Evolutionary conservation across 768 basidiomycete genomes (phyloP).

Genomic region (Piloderma croceum): DNA sequence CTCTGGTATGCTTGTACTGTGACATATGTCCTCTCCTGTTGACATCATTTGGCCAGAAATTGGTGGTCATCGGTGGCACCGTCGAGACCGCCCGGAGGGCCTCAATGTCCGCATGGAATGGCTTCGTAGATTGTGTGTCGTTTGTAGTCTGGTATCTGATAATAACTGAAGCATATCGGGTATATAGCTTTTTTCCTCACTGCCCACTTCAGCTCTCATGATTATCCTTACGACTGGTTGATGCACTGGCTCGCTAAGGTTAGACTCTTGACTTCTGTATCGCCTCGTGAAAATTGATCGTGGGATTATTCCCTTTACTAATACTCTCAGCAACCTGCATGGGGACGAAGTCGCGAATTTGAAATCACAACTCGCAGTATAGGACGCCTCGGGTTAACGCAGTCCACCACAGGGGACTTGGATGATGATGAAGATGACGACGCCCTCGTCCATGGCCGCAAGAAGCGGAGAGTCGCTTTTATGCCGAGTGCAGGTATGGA

Average conservation of each 20-base stretch:
- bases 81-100: conserved; percentile 80
- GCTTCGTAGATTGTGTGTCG: conserved; percentile 76
- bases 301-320: conserved; percentile 13
- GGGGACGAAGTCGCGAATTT: conserved; percentile 84
- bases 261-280: conserved; percentile 12
- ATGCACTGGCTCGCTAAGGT: conserved; percentile 90
- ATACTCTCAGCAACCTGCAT: conserved; percentile 72
- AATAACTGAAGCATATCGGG: conserved; percentile 5
- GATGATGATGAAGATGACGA: conserved; percentile 63
- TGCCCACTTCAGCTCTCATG: conserved; percentile 83
- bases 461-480: conserved; percentile 77
- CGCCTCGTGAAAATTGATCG: no score
- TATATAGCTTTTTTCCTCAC: conserved; percentile 77
- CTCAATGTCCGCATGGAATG: conserved; percentile 83
- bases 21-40: conserved; percentile 1
- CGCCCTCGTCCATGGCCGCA: conserved; percentile 57
- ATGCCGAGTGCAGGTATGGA: conserved; percentile 75
- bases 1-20: conserved; percentile 45
- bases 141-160: conserved; percentile 1
- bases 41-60: conserved; percentile 43
- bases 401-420: conserved; percentile 67
- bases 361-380: conserved; percentile 81
- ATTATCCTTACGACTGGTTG: conserved; percentile 84
- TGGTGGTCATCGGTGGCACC: conserved; percentile 85
- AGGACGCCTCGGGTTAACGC: conserved; percentile 57